Percentiles rank a stretch among this genome's conserved stretches.
These are phyloP conservation scores for Paraurostyla sp. DNA, from an alignment of 73 alveolate species.

Conservation along the genomic window DNA sequence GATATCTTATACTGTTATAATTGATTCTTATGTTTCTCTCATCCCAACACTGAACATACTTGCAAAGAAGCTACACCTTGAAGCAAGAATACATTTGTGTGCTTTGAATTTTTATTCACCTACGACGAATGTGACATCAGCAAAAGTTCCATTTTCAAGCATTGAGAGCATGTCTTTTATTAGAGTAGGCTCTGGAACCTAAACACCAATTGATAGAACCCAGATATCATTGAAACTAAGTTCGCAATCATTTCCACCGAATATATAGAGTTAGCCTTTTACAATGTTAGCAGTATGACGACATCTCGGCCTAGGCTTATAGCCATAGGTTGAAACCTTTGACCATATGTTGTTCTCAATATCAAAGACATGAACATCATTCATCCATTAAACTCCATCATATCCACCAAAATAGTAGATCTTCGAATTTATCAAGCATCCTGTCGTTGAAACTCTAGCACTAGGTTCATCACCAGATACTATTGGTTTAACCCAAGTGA, in stretches of 20 bases:
- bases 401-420: constrained; percentile 89
- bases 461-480: constrained; percentile 78
- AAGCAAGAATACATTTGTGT: constrained; percentile 77
- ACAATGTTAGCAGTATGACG: constrained; percentile 83
- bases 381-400: constrained; percentile 88
- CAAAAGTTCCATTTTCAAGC: constrained; percentile 58
- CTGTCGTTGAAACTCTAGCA: constrained; percentile 89
- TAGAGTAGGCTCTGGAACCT: constrained; percentile 77
- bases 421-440: constrained; percentile 79
- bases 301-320: constrained; percentile 85
- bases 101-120: constrained; percentile 75
- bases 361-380: constrained; percentile 82
- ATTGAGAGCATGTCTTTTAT: constrained; percentile 56
- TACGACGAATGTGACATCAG: constrained; percentile 79
- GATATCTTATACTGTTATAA: constrained; percentile 58
- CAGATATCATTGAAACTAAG: constrained; percentile 79
- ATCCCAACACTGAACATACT: constrained; percentile 72
- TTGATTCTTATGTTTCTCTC: constrained; percentile 62
- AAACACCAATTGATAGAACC: constrained; percentile 62
- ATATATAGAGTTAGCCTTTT: constrained; percentile 75
- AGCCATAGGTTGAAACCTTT: constrained; percentile 56
- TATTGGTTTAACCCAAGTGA: constrained; percentile 45
- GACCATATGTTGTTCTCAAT: constrained; percentile 79
- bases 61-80: constrained; percentile 82
- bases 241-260: constrained; percentile 93